A percentile compares a stretch with the other conserved stretches of the same genome.
These are phyloP conservation scores for Syzygium aqueum DNA, from an alignment of 345 rosid species.

Conservation along the genomic window DNA sequence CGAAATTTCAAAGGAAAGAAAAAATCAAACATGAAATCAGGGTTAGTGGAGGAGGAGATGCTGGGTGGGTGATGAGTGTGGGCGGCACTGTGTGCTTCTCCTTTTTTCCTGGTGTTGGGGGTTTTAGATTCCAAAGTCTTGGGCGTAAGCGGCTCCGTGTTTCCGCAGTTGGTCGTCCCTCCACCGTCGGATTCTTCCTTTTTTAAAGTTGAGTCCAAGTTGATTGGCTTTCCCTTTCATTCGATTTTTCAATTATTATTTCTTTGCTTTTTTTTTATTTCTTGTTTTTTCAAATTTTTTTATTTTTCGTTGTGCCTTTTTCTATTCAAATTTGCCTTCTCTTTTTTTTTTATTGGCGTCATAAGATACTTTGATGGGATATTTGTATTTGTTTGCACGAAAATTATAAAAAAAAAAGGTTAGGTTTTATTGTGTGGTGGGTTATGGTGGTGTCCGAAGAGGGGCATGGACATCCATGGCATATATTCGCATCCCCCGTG, in stretches of 20 bases:
- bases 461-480: not conserved
- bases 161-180: slow-evolving; percentile 75
- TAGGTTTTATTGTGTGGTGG: not conserved
- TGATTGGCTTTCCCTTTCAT: not conserved
- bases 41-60: not conserved
- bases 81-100: not conserved
- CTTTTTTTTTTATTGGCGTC: not conserved
- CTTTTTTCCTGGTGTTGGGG: not conserved
- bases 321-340: not conserved
- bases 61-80: not conserved
- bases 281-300: not conserved
- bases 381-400: not conserved
- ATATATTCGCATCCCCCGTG: not conserved
- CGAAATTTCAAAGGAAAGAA: not conserved
- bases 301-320: not conserved
- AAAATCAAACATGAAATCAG: not conserved
- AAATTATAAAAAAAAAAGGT: not conserved
- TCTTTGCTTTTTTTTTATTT: too few species aligned
- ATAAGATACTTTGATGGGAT: not conserved
- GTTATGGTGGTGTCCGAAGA: not conserved
- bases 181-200: slow-evolving; percentile 47
- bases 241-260: not conserved
- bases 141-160: slow-evolving; percentile 93
- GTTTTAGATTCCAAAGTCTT: slow-evolving; percentile 61
- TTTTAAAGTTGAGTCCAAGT: not conserved